Evolutionary conservation across 2,329 filamentous ascomycete species (phyloP), one percentile per base, ranked within the genome.

Genomic region (Fusarium graminum): DNA sequence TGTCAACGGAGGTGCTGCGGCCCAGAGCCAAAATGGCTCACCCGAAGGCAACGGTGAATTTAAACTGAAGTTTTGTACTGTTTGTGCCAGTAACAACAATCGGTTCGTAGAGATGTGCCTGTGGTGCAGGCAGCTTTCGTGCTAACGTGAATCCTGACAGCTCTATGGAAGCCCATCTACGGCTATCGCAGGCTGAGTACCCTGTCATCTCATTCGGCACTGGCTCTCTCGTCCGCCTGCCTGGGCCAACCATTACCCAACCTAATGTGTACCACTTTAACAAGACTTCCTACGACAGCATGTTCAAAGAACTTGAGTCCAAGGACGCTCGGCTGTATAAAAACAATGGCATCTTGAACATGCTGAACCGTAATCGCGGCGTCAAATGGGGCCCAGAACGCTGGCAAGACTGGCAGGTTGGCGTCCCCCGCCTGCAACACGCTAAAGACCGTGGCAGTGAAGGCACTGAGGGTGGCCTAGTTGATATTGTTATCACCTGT

Each of bases 211-310:
- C 94, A 17, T 99, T 98, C 77, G 95, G 95, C 64, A 99, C 95
- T 0, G 95, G 95, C 54, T 97, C 93, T 17, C 88, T 97, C 17
- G 95, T 99, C 70, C 92, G 95, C 26, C 85, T 99, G 0, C 95
- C 95, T 0, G 95, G 95, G 0, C 94, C 95, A 2, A 91, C 90
- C 32, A 95, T 97, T 67, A 91, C 89, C 8, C 92, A 97, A 77
- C 95, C 95, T 47, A 99, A 99, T 76, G 94, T 98, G 72, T 99
- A 98, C 83, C 89, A 92, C 72, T 99, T 99, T 88, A 98, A 99
- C 82, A 92, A 91, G 76, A 97, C 94, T 2, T 97, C 94, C 14
- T 99, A 99, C 80, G 89, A 93, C 73, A 90, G 90, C 75, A 99
- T 99, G 86, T 97, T 95, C 80, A 90, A 93, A 70, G 94, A 99